Conservation (phyloP, 345 rosid species). For the Eucalyptus sp. region DNA sequence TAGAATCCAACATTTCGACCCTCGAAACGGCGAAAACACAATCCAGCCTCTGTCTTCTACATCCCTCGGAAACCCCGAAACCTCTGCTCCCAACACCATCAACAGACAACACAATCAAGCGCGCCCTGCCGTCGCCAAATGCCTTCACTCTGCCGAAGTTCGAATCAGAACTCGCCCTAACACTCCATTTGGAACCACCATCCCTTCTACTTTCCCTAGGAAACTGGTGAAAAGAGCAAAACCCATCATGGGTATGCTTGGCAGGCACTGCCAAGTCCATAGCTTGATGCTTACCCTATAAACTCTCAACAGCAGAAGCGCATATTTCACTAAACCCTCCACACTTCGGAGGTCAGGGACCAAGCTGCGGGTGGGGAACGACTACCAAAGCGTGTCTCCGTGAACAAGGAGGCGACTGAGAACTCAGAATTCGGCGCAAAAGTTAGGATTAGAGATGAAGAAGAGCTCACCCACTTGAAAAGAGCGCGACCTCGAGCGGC, state of each 20-base stretch:
- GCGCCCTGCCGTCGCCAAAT: not conserved
- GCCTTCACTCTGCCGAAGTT: not conserved
- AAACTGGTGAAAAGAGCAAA: slow-evolving; percentile 33
- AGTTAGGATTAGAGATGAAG: not conserved
- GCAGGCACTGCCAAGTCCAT: slow-evolving; percentile 49
- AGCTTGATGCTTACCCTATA: not conserved
- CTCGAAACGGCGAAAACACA: slow-evolving; percentile 29
- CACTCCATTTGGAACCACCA: slow-evolving; percentile 4
- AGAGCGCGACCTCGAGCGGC: not conserved
- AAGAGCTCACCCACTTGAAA: not conserved
- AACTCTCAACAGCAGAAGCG: not conserved
- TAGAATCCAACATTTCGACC: slow-evolving; percentile 26
- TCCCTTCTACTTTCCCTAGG: slow-evolving; percentile 16
- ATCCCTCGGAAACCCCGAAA: slow-evolving; percentile 1
- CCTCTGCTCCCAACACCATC: not conserved
- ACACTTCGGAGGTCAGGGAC: not conserved
- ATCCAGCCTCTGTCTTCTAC: slow-evolving; percentile 14
- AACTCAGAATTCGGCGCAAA: not conserved
- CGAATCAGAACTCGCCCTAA: slow-evolving; percentile 3
- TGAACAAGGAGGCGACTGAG: not conserved
- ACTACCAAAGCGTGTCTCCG: not conserved
- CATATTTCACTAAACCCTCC: not conserved
- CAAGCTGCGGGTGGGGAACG: not conserved
- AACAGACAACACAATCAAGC: not conserved
- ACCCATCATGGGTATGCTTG: slow-evolving; percentile 46